A percentile compares a stretch with the other conserved stretches of the same genome.
These are phyloP conservation scores for Amylocystis lapponica DNA, from an alignment of 768 basidiomycete genomes.

Conservation along the genomic window DNA sequence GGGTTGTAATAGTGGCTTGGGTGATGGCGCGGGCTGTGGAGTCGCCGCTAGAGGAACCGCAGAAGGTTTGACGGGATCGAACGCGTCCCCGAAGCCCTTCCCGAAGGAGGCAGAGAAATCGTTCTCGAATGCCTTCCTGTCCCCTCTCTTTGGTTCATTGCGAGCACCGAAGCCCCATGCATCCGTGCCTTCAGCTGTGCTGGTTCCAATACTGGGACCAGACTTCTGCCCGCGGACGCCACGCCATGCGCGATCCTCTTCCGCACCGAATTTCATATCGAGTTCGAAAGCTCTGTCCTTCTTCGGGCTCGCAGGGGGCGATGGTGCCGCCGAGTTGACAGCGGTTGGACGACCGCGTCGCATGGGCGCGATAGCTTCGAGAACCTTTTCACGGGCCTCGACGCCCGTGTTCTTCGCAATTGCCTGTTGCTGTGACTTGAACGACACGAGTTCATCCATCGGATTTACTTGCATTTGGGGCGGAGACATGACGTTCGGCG, in stretches of 20 bases:
- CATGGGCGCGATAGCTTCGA: slow-evolving; percentile 78
- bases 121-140: slow-evolving; percentile 4
- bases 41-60: not conserved
- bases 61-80: slow-evolving; percentile 29
- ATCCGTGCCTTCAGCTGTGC: slow-evolving; percentile 21
- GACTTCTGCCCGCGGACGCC: slow-evolving; percentile 22
- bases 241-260: slow-evolving; percentile 23
- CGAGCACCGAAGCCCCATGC: slow-evolving; percentile 19
- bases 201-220: slow-evolving; percentile 12
- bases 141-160: slow-evolving; percentile 3
- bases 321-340: slow-evolving; percentile 11
- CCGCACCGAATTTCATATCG: slow-evolving; percentile 23
- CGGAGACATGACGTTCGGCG: slow-evolving; percentile 15
- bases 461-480: slow-evolving; percentile 10
- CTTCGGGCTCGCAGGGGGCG: slow-evolving; percentile 23
- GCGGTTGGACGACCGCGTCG: slow-evolving; percentile 56
- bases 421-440: slow-evolving; percentile 24
- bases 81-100: slow-evolving; percentile 56
- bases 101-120: slow-evolving; percentile 18
- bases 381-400: slow-evolving; percentile 69
- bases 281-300: slow-evolving; percentile 14
- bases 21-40: slow-evolving; percentile 7
- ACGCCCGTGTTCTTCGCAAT: slow-evolving; percentile 44
- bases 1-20: not conserved
- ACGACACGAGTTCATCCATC: slow-evolving; percentile 36